phyloP scores from a whole-genome alignment of 495 filamentous ascomycete genomes.

The Aspergillus leporis region DNA sequence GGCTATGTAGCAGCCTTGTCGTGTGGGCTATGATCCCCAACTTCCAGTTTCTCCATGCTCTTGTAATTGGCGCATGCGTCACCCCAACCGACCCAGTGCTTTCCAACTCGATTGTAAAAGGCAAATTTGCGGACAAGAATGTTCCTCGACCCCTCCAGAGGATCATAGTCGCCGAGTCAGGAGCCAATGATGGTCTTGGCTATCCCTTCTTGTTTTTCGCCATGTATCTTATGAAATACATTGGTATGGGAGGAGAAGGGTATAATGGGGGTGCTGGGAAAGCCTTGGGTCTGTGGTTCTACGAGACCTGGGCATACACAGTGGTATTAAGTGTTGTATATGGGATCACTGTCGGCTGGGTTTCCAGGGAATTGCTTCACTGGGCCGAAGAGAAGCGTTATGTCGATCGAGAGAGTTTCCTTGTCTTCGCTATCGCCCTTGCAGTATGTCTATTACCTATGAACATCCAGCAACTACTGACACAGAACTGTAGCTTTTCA shows the following conservation, averaged over 20 bases:
- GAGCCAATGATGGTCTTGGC: constrained; percentile 91
- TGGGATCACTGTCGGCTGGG: constrained; percentile 73
- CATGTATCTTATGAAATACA: constrained; percentile 80
- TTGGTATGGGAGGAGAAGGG: constrained; percentile 56
- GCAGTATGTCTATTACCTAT: constrained; percentile 55
- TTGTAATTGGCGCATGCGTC: constrained; percentile 79
- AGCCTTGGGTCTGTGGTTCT: constrained; percentile 82
- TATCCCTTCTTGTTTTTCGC: constrained; percentile 89
- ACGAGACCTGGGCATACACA: constrained; percentile 82
- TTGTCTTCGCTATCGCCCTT: constrained; percentile 84
- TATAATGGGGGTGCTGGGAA: constrained; percentile 58
- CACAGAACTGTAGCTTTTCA: constrained; percentile 57
- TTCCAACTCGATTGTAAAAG: constrained; percentile 89
- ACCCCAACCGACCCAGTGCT: constrained; percentile 92
- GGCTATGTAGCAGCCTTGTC: constrained; percentile 76
- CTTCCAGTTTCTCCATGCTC: constrained; percentile 71
- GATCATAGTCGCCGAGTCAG: constrained; percentile 88
- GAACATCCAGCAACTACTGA: constrained; percentile 17
- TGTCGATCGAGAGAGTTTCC: constrained; percentile 87
- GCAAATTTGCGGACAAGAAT: constrained; percentile 89
- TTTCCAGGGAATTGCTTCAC: constrained; percentile 78
- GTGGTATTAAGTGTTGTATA: constrained; percentile 80
- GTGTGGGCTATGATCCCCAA: constrained; percentile 78
- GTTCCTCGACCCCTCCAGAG: constrained; percentile 78
- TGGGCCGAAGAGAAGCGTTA: constrained; percentile 81